These are phyloP conservation scores for Cyclotella sp. DNA, from an alignment of 108 stramenopile genomes.

Conservation along the genomic window DNA sequence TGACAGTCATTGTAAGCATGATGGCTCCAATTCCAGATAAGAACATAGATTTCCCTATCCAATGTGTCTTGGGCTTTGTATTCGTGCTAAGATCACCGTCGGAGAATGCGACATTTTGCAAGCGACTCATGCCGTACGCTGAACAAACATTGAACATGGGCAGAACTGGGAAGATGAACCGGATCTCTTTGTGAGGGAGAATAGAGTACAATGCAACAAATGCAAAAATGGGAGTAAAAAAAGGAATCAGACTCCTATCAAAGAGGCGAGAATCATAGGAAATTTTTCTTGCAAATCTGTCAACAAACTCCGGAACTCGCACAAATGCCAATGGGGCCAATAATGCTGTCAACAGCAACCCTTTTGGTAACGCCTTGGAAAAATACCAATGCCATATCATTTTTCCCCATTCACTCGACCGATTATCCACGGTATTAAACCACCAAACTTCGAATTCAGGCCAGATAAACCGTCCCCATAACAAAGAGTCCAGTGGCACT, in stretches of 20 bases:
- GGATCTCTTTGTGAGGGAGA: constrained; percentile 96
- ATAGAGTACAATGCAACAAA: constrained; percentile 86
- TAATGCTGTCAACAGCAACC: constrained; percentile 71
- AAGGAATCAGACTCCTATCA: constrained; percentile 60
- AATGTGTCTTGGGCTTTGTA: constrained; percentile 11
- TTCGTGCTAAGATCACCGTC: constrained; percentile 24
- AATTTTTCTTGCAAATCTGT: constrained; percentile 19
- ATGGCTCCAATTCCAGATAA: constrained; percentile 47
- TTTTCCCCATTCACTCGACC: constrained; percentile 94
- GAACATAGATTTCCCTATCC: constrained; percentile 47
- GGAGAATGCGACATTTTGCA: constrained; percentile 60
- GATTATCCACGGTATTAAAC: constrained; percentile 95
- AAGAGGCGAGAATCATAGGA: constrained; percentile 16
- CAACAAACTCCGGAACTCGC: constrained; percentile 56
- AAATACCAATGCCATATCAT: constrained; percentile 95
- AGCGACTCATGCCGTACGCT: constrained; percentile 71
- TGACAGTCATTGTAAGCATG: constrained; percentile 59
- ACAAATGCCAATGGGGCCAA: constrained; percentile 76
- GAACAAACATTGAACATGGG: constrained; percentile 88
- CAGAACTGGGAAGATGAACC: constrained; percentile 92
- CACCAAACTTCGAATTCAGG: constrained; percentile 97
- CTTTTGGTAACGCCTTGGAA: constrained; percentile 84
- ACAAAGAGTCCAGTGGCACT: constrained; percentile 84
- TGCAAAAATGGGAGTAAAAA: constrained; percentile 65
- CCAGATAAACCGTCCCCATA: constrained; percentile 95